phyloP scores from a whole-genome alignment of 345 rosid genomes.

The Aegle marmelos region DNA sequence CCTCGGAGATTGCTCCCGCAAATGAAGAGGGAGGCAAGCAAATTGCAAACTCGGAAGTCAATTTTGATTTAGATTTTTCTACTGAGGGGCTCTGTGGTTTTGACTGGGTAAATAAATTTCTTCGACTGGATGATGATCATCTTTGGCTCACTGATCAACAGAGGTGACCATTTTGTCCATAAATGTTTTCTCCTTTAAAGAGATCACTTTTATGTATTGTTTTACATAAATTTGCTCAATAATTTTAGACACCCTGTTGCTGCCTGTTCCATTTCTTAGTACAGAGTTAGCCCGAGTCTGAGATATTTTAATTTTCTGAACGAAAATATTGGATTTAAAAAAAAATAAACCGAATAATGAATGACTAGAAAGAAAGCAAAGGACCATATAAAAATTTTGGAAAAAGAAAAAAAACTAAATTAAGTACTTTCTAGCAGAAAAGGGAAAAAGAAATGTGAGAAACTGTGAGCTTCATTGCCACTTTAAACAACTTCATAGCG shows the following conservation, averaged over 20 bases:
- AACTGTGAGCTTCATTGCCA: too few relatives aligned
- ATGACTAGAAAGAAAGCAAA: too few relatives aligned
- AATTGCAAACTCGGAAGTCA: conserved; percentile 1
- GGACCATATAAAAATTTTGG: too few relatives aligned
- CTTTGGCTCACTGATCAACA: conserved; percentile 19
- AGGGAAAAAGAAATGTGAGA: too few relatives aligned
- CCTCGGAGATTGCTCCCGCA: neutral
- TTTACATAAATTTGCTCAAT: neutral
- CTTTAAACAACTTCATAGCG: too few relatives aligned
- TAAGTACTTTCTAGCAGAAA: too few relatives aligned
- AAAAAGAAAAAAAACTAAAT: too few relatives aligned
- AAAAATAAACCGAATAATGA: neutral
- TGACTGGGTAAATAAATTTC: conserved; percentile 48
- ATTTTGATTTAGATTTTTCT: conserved; percentile 43
- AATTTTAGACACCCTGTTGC: neutral
- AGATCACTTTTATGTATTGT: neutral
- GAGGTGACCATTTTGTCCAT: neutral
- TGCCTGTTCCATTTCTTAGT: neutral
- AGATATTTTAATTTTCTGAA: neutral
- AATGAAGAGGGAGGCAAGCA: conserved; percentile 8
- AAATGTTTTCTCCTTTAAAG: neutral
- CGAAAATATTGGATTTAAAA: neutral
- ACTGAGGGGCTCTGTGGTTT: conserved; percentile 29
- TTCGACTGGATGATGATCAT: conserved; percentile 31
- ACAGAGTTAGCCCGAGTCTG: neutral